Evolutionary conservation across 345 rosid species (phyloP), one percentile per base, ranked within the genome.

Genomic region (Cochlearia excelsa): DNA sequence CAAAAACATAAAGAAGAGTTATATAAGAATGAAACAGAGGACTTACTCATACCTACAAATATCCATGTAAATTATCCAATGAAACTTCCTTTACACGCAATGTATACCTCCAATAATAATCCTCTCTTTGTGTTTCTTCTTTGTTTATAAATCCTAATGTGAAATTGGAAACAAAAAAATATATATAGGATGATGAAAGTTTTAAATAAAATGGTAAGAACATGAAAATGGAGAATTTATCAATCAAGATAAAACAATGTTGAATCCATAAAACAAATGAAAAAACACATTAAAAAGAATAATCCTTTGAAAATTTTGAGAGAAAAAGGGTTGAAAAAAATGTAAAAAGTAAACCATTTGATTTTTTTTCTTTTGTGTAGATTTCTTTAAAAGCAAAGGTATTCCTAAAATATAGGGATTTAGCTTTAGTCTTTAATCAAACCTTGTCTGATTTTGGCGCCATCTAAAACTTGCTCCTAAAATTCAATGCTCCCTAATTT

Each of bases 361-460:
- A 43, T 47, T 49, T 29, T 6, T 4, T 33, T 30, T 2, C 30
- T 44, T 55, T 31, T 40, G 39, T 44, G 61, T 9, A 51, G 41
- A 57, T 60, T 55, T 61, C 23, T 40, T 48, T 7, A 51, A 40
- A 70, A 70, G 56, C 54, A 67, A 74, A 50, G 83, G 81, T 45
- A 49, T 29, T 51, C 73, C 81, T 62, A 56, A 9, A 52, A 57
- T 63, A 58, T 46, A 67, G 81, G 84, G 67, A 61, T 65, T 54
- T 39, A 47, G 23, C 23, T 16, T 51, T 66, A 54, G 38, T 3
- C 57, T 68, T 57, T 16, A 16, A 77, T 75, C 76, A 30, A 71
- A 74, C 69, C 42, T 40, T 57, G 51, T 34, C 68, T 56, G 59
- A 37, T 54, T 67, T 76, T 73, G 73, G 75, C 79, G 81, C 80